phyloP scores from a whole-genome alignment of 495 filamentous ascomycete genomes.

The Jackrogersella multiformis region DNA sequence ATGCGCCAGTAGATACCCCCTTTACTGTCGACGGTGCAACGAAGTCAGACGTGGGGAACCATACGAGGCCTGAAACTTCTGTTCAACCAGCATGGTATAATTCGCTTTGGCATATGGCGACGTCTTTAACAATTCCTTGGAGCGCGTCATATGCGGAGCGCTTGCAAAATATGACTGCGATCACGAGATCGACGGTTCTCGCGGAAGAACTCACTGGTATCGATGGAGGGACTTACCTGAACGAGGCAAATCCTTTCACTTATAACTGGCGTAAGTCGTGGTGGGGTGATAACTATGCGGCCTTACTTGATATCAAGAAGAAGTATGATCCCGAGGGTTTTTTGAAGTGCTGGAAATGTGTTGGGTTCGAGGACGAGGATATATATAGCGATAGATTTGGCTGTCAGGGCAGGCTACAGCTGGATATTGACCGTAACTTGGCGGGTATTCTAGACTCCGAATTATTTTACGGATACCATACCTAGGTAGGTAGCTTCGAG shows the following conservation, averaged over 20 bases:
- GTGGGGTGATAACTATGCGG: conserved; percentile 59
- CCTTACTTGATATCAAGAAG: conserved; percentile 53
- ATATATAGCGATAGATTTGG: conserved; percentile 36
- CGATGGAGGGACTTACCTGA: conserved; percentile 57
- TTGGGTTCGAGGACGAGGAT: conserved; percentile 54
- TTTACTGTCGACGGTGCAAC: conserved; percentile 19
- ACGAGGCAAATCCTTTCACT: conserved; percentile 59
- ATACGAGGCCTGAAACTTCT: conserved; percentile 44
- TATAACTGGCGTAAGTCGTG: conserved; percentile 57
- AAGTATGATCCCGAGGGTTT: conserved; percentile 58
- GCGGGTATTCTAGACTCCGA: background rate
- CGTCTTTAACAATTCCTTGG: conserved; percentile 48
- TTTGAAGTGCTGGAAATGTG: conserved; percentile 58
- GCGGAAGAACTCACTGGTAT: conserved; percentile 56
- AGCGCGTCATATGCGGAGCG: conserved; percentile 49
- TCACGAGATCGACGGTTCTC: conserved; percentile 53
- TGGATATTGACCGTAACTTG: conserved; percentile 29
- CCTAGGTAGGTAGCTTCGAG: background rate
- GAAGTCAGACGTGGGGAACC: conserved; percentile 21
- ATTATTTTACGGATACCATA: too few species aligned
- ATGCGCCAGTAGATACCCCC: conserved; percentile 37
- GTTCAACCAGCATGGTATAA: conserved; percentile 57
- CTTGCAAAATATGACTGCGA: conserved; percentile 49
- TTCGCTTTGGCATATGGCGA: conserved; percentile 52
- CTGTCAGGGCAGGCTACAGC: conserved; percentile 40